Base-by-base conservation (phyloP, 2,329 filamentous ascomycete species). In the Orbilia quercus region DNA sequence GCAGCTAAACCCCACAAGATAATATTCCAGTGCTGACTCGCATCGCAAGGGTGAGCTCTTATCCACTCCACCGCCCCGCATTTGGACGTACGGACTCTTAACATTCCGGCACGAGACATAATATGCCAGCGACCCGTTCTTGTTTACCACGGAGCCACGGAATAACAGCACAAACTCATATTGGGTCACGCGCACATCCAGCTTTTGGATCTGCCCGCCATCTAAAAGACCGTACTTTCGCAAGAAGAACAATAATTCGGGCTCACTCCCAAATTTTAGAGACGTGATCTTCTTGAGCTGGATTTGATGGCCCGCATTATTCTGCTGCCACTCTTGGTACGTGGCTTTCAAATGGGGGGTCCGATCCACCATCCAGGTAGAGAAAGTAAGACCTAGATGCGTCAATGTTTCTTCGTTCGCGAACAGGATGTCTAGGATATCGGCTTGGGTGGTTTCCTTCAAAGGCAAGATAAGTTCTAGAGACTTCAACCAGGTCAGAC, bases 241-340 rank as follows among this genome's bases (percentile, higher is more conserved):
- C 11, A 62, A 20, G 6, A 16, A 11, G 2, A 18, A 11, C 2
- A 42, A 14, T 1, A 18, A 12, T 34, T 42, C 45, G 6, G 34
- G 7, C 16, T 50, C 38, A 6, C 20, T 47, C 7, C 20, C 12
- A 5, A 48, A 25, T 16, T 2, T 22, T 3, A 51, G 1, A 2
- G 58, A 62, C 2, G 20, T 28, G 6, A 62, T 28, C 7, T 12
- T 31, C n/a, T 42, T 51, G 18, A 62, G 6, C 14, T 9, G 7
- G 14, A 62, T 62, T 9, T 11, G 16, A 1, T 20, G 11, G 1
- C 45, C 45, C 7, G 28, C 18, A 50, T 60, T 23, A 6, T 38
- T 7, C 7, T n/a, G 9, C 23, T 48, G 18, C 57, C 57, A 60
- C 7, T 14, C 2, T 1, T 38, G 2, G 7, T 40, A 60, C 14